Evolutionary conservation across 805 yeast genomes (phyloP).

Genomic region (Debaryomyces tyrocola): DNA sequence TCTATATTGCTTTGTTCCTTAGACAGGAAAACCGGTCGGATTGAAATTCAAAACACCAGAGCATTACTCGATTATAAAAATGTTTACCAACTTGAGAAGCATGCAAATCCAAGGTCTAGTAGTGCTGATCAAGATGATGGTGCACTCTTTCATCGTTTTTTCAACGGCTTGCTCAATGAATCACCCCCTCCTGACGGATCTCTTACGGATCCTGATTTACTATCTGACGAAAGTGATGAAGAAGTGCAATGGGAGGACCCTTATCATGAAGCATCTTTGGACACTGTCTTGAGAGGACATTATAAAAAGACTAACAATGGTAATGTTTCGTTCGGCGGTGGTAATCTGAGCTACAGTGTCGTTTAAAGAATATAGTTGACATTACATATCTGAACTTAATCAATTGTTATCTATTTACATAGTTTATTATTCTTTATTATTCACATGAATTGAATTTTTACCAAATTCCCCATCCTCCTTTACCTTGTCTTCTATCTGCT

Average conservation of each 20-base stretch:
- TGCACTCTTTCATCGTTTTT: not conserved
- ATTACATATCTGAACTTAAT: no score
- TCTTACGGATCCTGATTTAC: not conserved
- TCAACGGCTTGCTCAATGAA: not conserved
- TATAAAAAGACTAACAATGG: constrained; percentile 2
- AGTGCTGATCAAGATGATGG: not conserved
- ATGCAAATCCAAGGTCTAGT: constrained; percentile 1
- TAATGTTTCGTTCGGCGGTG: constrained; percentile 7
- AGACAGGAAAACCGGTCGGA: constrained; percentile 34
- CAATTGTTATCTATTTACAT: not conserved
- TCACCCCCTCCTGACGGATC: constrained; percentile 1
- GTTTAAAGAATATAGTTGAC: not conserved
- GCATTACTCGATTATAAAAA: constrained; percentile 22
- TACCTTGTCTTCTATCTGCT: constrained; percentile 36
- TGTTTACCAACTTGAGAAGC: constrained; percentile 6
- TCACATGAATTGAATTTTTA: constrained; percentile 5
- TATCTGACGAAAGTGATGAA: constrained; percentile 6
- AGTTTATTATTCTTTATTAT: not conserved
- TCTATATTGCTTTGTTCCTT: constrained; percentile 33
- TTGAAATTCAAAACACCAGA: constrained; percentile 35
- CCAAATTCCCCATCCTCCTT: constrained; percentile 47
- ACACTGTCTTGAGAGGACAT: constrained; percentile 6
- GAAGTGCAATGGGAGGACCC: constrained; percentile 8
- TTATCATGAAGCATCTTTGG: constrained; percentile 2
- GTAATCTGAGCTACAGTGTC: constrained; percentile 8